Conservation (phyloP, 108 stramenopile species). For the Fragilaria crotonensis region DNA sequence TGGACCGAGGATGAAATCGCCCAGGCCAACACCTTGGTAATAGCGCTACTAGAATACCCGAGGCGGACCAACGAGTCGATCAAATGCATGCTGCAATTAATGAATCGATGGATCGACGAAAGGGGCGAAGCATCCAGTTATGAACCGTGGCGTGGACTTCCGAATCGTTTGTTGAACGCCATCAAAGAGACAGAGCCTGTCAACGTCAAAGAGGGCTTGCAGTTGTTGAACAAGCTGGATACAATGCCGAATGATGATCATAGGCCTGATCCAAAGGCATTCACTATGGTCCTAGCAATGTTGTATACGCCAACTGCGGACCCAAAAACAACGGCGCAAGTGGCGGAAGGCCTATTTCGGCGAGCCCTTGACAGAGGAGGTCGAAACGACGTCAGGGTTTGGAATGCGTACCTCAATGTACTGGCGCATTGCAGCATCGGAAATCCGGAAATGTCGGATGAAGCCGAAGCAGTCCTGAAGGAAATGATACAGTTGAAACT, state of each 20-base stretch:
- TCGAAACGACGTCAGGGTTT: conserved; percentile 9
- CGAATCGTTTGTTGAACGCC: background rate
- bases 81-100: background rate
- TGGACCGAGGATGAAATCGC: too few species aligned
- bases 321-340: background rate
- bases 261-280: background rate
- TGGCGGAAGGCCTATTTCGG: background rate
- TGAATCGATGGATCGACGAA: background rate
- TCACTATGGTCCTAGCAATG: background rate
- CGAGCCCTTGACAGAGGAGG: background rate
- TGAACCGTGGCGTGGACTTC: background rate
- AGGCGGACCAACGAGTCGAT: background rate
- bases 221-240: background rate
- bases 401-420: conserved; percentile 6
- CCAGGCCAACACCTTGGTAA: too few species aligned
- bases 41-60: too few species aligned
- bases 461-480: background rate
- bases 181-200: background rate
- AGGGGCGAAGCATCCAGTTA: background rate
- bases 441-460: conserved; percentile 8
- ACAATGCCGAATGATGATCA: background rate
- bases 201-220: background rate
- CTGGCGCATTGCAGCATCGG: conserved; percentile 6
- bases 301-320: background rate
- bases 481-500: background rate